A percentile compares a stretch with the other conserved stretches of the same genome.
Conservation (phyloP, 768 basidiomycete species). For the Collybia nuda region DNA sequence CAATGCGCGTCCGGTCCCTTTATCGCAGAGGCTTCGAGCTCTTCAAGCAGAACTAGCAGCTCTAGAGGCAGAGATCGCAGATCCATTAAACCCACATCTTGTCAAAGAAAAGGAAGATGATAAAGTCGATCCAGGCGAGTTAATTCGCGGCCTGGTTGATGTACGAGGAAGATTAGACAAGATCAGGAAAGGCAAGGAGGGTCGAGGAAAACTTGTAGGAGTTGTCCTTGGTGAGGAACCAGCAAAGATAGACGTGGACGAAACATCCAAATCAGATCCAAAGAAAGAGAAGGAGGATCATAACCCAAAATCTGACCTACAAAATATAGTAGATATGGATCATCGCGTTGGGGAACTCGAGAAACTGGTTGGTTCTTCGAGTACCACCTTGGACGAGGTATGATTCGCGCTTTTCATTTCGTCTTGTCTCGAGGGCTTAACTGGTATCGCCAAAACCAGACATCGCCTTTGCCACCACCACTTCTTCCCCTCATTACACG, state of each 20-base stretch:
- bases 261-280: constrained; percentile 11
- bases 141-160: constrained; percentile 77
- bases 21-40: constrained; percentile 58
- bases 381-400: constrained; percentile 81
- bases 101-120: constrained; percentile 59
- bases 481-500: constrained; percentile 80
- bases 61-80: constrained; percentile 80
- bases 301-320: constrained; percentile 36
- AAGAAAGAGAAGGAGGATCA: constrained; percentile 14
- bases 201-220: constrained; percentile 61
- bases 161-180: constrained; percentile 68
- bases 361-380: constrained; percentile 79
- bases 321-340: constrained; percentile 73
- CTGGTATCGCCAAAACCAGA: constrained; percentile 33
- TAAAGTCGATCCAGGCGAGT: constrained; percentile 68
- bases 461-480: constrained; percentile 72
- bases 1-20: constrained; percentile 36
- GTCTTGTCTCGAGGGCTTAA: not conserved
- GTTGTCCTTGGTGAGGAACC: constrained; percentile 44
- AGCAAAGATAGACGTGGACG: constrained; percentile 13
- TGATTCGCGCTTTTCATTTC: constrained; percentile 13
- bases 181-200: constrained; percentile 64
- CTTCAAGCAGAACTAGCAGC: constrained; percentile 79
- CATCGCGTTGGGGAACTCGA: constrained; percentile 83
- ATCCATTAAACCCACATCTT: constrained; percentile 72